Evolutionary conservation across 768 basidiomycete species (phyloP).

Genomic region (Naematelia encephala): DNA sequence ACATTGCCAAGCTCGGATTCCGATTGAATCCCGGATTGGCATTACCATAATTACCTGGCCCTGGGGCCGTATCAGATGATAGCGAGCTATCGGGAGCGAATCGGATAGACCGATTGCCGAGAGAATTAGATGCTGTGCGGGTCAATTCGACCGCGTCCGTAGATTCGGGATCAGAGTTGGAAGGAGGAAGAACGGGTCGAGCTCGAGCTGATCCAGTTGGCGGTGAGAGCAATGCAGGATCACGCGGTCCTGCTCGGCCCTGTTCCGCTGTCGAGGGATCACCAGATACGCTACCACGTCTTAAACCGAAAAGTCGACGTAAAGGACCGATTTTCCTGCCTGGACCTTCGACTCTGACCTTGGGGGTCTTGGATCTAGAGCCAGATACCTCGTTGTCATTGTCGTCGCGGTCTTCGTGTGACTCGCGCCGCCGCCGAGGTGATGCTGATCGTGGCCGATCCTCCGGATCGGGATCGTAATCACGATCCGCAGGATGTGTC

Average conservation of each 20-base stretch:
- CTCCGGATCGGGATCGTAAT: neutral
- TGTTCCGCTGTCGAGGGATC: slow-evolving; percentile 3
- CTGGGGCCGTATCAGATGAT: slow-evolving; percentile 43
- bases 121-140: slow-evolving; percentile 16
- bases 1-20: slow-evolving; percentile 39
- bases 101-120: slow-evolving; percentile 28
- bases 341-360: neutral
- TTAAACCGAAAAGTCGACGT: slow-evolving; percentile 5
- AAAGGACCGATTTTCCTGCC: neutral
- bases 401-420: neutral
- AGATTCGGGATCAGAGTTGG: neutral
- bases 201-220: slow-evolving; percentile 7
- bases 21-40: slow-evolving; percentile 32
- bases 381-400: neutral
- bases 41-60: slow-evolving; percentile 32
- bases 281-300: neutral
- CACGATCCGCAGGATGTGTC: too few relatives aligned
- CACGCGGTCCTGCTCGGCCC: slow-evolving; percentile 9
- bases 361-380: neutral
- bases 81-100: slow-evolving; percentile 37
- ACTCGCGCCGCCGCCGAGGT: neutral
- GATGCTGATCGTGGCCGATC: neutral
- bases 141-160: slow-evolving; percentile 16
- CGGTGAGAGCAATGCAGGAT: slow-evolving; percentile 9
- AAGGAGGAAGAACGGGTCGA: neutral